These are phyloP conservation scores for Fraxinus pennsylvanica DNA, from an alignment of 257 asterid genomes.

Conservation along the genomic window DNA sequence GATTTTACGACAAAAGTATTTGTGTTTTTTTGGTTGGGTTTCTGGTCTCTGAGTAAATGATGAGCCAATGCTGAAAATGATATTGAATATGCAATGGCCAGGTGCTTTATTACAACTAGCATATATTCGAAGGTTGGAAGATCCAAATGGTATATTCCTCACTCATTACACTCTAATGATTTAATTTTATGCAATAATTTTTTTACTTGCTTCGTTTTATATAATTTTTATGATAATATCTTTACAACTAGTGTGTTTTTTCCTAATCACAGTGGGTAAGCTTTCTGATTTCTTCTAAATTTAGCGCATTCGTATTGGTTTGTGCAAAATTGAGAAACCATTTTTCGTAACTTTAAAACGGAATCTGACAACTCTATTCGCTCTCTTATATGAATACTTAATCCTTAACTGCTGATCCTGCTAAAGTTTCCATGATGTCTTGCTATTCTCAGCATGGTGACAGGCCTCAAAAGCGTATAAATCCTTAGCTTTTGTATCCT, in stretches of 20 bases:
- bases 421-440: background rate
- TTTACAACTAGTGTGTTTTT: background rate
- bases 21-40: background rate
- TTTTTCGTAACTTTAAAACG: background rate
- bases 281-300: background rate
- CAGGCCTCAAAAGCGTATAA: background rate
- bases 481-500: background rate
- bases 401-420: conserved; percentile 8
- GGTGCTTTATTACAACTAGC: conserved; percentile 74
- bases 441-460: background rate
- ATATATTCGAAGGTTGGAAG: conserved; percentile 71
- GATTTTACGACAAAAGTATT: conserved; percentile 1
- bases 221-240: background rate
- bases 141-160: conserved; percentile 61
- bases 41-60: background rate
- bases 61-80: conserved; percentile 20
- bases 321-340: background rate
- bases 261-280: conserved; percentile 3
- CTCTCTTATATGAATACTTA: background rate
- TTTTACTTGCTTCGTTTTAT: background rate
- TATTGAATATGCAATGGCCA: conserved; percentile 35
- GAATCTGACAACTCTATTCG: background rate
- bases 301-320: background rate
- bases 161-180: conserved; percentile 9
- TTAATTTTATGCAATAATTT: background rate